phyloP scores from a whole-genome alignment of 768 basidiomycete species.

The Scleroderma citrinum region DNA sequence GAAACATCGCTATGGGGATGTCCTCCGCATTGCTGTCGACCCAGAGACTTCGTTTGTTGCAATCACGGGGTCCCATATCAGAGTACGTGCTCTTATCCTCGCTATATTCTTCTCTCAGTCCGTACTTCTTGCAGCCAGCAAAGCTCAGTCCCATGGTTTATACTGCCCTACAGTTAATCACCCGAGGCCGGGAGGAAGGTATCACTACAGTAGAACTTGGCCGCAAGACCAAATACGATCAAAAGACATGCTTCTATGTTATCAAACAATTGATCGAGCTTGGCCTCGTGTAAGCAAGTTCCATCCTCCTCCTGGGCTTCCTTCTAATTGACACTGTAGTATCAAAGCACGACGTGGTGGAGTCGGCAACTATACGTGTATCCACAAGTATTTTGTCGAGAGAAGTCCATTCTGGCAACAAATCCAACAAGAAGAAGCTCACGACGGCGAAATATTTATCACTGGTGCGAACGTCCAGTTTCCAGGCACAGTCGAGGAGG shows the following conservation, averaged over 20 bases:
- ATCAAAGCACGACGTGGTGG: conserved; percentile 76
- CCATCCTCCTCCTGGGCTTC: not conserved
- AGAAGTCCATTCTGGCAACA: conserved; percentile 69
- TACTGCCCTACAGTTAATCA: conserved; percentile 74
- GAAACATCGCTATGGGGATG: conserved; percentile 49
- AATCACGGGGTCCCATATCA: conserved; percentile 79
- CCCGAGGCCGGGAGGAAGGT: conserved; percentile 73
- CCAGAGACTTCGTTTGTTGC: conserved; percentile 70
- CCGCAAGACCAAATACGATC: conserved; percentile 74
- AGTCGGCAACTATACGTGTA: conserved; percentile 67
- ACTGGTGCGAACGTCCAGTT: conserved; percentile 9
- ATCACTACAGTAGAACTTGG: conserved; percentile 76
- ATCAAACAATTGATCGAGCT: conserved; percentile 70
- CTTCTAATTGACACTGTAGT: conserved; percentile 29
- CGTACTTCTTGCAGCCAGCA: conserved; percentile 45
- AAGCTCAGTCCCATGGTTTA: conserved; percentile 86
- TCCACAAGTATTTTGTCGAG: conserved; percentile 83
- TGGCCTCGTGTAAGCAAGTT: conserved; percentile 56
- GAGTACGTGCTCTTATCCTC: conserved; percentile 41
- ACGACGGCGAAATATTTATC: conserved; percentile 23
- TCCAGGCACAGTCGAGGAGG: conserved; percentile 15
- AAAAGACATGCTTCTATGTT: conserved; percentile 86
- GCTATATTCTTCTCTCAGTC: conserved; percentile 6
- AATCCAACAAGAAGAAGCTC: conserved; percentile 63
- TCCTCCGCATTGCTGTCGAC: conserved; percentile 69